These are phyloP conservation scores for Ammopiptanthus mongolicus DNA, from an alignment of 306 rosid genomes.

Conservation along the genomic window DNA sequence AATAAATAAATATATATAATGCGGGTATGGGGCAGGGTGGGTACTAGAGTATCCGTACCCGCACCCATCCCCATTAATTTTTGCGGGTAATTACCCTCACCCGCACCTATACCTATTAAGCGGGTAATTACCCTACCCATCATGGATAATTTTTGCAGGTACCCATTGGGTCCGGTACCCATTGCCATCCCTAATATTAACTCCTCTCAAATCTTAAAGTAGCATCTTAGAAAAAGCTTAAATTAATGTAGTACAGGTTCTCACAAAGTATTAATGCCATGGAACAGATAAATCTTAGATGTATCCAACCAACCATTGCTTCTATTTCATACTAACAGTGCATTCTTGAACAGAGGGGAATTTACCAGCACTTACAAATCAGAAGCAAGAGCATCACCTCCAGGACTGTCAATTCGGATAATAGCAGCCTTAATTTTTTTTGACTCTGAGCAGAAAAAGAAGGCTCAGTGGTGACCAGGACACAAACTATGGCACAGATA, in stretches of 20 bases:
- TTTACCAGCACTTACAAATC: slow-evolving; percentile 82
- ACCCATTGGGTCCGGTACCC: no score
- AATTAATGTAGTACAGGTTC: not conserved
- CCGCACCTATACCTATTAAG: no score
- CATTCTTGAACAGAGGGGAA: slow-evolving; percentile 16
- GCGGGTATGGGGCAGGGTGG: no score
- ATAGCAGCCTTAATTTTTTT: slow-evolving; percentile 81
- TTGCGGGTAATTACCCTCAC: no score
- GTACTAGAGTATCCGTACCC: no score
- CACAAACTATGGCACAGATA: not conserved
- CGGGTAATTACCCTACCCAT: no score
- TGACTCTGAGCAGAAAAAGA: slow-evolving; percentile 53
- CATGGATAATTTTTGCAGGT: no score
- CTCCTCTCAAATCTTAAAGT: slow-evolving; percentile 3
- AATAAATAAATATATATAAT: no score
- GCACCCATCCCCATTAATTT: no score
- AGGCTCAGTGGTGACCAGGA: not conserved
- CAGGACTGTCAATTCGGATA: slow-evolving; percentile 97
- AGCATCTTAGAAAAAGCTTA: not conserved
- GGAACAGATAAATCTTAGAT: slow-evolving; percentile 10
- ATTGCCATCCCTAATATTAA: no score
- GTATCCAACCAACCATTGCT: slow-evolving; percentile 11
- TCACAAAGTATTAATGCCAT: slow-evolving; percentile 8
- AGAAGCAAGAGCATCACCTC: slow-evolving; percentile 99
- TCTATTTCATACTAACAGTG: slow-evolving; percentile 19